Conservation (phyloP, 78 protist species). For the Corallochytrium limacisporum region DNA sequence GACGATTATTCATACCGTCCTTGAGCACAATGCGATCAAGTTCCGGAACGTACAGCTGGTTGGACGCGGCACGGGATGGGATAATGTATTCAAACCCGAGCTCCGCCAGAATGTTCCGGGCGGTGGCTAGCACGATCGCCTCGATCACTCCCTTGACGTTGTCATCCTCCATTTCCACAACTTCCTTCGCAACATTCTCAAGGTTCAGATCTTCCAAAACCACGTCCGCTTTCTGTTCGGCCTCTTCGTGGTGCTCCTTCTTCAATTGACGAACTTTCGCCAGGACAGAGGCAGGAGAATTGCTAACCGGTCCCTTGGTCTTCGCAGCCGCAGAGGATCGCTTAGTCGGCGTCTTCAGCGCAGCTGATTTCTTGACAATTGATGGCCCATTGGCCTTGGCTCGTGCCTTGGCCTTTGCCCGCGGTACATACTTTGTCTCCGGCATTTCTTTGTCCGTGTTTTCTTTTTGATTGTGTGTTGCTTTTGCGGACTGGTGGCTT, state of each 20-base stretch:
- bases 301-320: too few relatives aligned
- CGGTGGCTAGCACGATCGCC: neutral
- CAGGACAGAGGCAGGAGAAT: too few relatives aligned
- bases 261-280: neutral
- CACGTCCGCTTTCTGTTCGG: neutral
- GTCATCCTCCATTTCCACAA: neutral
- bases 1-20: neutral
- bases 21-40: slow-evolving; percentile 43
- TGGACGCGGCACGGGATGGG: slow-evolving; percentile 29
- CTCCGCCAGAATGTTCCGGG: neutral
- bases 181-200: neutral
- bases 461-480: too few relatives aligned
- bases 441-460: too few relatives aligned
- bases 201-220: neutral
- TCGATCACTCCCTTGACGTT: slow-evolving; percentile 1
- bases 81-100: slow-evolving; percentile 24
- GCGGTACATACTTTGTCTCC: too few relatives aligned
- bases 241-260: too few relatives aligned
- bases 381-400: too few relatives aligned
- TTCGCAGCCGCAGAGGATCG: too few relatives aligned
- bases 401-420: too few relatives aligned
- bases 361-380: too few relatives aligned
- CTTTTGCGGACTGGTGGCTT: too few relatives aligned
- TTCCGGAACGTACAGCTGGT: slow-evolving; percentile 35
- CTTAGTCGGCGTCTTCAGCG: too few relatives aligned